These are phyloP conservation scores for Alternaria atra DNA, from an alignment of 2,329 filamentous ascomycete genomes.

Conservation along the genomic window DNA sequence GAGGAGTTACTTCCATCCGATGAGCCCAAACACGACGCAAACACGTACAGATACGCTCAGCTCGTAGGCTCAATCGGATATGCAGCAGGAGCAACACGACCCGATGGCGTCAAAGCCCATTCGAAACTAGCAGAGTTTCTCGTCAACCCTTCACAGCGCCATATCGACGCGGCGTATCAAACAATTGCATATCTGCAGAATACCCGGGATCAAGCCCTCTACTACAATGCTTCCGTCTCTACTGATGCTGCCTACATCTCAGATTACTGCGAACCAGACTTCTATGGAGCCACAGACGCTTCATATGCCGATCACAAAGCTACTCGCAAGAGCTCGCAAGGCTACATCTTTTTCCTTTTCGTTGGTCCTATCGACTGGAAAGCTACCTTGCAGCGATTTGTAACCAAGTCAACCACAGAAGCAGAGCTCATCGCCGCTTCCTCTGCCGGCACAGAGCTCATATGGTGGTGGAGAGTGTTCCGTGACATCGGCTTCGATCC, in stretches of 20 bases:
- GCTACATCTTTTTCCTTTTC: slow-evolving; percentile 32
- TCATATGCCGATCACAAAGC: slow-evolving; percentile 24
- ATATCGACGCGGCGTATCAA: slow-evolving; percentile 25
- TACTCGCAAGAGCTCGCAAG: slow-evolving; percentile 23
- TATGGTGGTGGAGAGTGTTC: no score
- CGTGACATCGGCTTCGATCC: no score
- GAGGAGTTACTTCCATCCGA: slow-evolving; percentile 13
- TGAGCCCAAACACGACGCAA: slow-evolving; percentile 15
- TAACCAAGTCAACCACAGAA: no score
- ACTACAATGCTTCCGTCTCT: slow-evolving; percentile 9
- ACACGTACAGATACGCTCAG: slow-evolving; percentile 14
- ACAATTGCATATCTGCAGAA: slow-evolving; percentile 18
- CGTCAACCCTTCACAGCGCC: slow-evolving; percentile 19
- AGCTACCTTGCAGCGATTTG: not conserved
- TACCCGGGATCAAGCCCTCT: slow-evolving; percentile 14
- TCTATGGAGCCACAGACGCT: slow-evolving; percentile 24
- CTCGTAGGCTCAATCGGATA: slow-evolving; percentile 29
- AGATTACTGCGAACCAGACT: no score
- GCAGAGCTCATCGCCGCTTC: no score
- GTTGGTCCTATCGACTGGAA: slow-evolving; percentile 18
- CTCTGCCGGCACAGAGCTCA: no score
- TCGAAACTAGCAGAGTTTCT: slow-evolving; percentile 26
- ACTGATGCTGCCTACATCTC: no score
- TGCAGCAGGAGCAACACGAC: slow-evolving; percentile 16
- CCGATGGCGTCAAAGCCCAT: slow-evolving; percentile 26